Percentiles rank a stretch among this genome's conserved stretches.
Conservation (phyloP, 2,329 filamentous ascomycete species). For the Fusarium begoniae region DNA sequence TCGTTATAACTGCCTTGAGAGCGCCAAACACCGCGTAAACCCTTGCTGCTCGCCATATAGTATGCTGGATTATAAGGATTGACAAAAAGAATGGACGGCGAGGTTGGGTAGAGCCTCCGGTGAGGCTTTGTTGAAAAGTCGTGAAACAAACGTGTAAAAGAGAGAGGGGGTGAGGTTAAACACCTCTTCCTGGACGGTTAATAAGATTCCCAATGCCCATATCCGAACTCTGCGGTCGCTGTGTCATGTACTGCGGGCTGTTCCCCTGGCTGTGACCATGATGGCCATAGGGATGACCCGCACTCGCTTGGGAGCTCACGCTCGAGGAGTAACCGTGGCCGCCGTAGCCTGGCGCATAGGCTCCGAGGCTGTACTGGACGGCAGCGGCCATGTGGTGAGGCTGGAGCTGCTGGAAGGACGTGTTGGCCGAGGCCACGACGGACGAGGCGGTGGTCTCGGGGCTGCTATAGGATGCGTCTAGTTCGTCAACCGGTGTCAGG, state of each 20-base stretch:
- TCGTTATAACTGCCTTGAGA: slow-evolving; percentile 31
- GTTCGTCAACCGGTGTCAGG: slow-evolving; percentile 67
- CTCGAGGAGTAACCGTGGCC: slow-evolving; percentile 63
- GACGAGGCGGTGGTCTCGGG: slow-evolving; percentile 59
- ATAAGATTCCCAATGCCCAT: slow-evolving; percentile 71
- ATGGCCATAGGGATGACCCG: slow-evolving; percentile 47
- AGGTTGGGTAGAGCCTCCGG: not conserved
- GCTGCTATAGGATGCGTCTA: slow-evolving; percentile 66
- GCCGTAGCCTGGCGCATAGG: slow-evolving; percentile 38
- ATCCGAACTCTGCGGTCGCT: slow-evolving; percentile 64
- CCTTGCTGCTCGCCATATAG: slow-evolving; percentile 38
- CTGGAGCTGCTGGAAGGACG: slow-evolving; percentile 44
- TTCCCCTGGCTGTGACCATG: slow-evolving; percentile 48
- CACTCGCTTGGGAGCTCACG: slow-evolving; percentile 58
- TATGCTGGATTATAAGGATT: slow-evolving; percentile 18
- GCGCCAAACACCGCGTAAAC: slow-evolving; percentile 29
- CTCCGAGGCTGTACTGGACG: slow-evolving; percentile 39
- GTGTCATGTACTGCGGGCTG: slow-evolving; percentile 58
- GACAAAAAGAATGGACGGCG: slow-evolving; percentile 38
- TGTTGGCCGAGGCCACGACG: slow-evolving; percentile 51
- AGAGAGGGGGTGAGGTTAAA: slow-evolving; percentile 3
- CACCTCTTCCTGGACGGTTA: slow-evolving; percentile 55
- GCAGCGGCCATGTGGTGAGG: slow-evolving; percentile 36
- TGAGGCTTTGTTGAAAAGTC: not conserved
- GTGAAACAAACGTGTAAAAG: not conserved